A percentile compares a stretch with the other conserved stretches of the same genome.
Evolutionary conservation across 2,329 filamentous ascomycete species (phyloP).

Genomic region (Phaeosphaeriaceae sp.): DNA sequence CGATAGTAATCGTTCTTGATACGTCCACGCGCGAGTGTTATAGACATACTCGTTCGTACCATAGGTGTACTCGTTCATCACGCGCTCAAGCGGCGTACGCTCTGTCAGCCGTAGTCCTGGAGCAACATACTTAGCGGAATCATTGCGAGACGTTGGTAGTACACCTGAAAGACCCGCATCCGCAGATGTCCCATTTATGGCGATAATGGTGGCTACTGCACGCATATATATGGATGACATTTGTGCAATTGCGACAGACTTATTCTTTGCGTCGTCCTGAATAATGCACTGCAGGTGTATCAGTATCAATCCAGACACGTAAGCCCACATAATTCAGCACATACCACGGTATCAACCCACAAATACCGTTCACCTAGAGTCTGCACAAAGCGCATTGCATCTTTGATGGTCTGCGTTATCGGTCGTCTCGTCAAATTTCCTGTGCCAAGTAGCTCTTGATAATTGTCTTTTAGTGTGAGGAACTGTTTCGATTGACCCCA

Average conservation of each 20-base stretch:
- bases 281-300: slow-evolving; percentile 5
- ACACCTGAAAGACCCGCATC: slow-evolving; percentile 5
- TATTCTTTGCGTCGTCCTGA: slow-evolving; percentile 7
- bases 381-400: slow-evolving; percentile 5
- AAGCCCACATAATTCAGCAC: too few relatives aligned
- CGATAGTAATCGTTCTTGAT: background rate
- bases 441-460: background rate
- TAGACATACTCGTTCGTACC: slow-evolving; percentile 2
- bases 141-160: slow-evolving; percentile 4
- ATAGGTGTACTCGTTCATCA: slow-evolving; percentile 1
- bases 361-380: slow-evolving; percentile 7
- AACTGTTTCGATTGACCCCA: slow-evolving; percentile 11
- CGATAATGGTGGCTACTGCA: slow-evolving; percentile 7
- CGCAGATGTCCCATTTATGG: slow-evolving; percentile 3
- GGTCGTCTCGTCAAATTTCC: slow-evolving; percentile 2
- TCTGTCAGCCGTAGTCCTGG: slow-evolving; percentile 7
- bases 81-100: slow-evolving; percentile 4
- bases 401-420: slow-evolving; percentile 7
- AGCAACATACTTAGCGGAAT: background rate
- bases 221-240: slow-evolving; percentile 10
- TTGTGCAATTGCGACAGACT: slow-evolving; percentile 1
- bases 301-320: too few relatives aligned
- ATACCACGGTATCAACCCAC: slow-evolving; percentile 11
- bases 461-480: slow-evolving; percentile 3
- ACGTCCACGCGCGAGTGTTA: background rate